Conservation (phyloP, 768 basidiomycete species). For the Pleurotus citrinopileatus region DNA sequence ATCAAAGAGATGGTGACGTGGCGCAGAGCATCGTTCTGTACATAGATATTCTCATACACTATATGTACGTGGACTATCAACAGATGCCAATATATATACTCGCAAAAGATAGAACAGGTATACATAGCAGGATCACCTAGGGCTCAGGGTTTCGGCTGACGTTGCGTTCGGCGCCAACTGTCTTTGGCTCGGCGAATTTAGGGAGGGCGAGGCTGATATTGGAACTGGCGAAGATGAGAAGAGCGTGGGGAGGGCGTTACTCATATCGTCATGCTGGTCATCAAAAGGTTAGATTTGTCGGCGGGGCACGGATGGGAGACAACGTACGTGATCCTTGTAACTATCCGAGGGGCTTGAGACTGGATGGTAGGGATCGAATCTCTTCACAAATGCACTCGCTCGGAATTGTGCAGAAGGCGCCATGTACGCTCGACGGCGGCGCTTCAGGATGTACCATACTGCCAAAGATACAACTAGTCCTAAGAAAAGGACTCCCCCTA, state of each 20-base stretch:
- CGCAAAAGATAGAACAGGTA: no score
- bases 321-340: background rate
- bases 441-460: slow-evolving; percentile 16
- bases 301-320: background rate
- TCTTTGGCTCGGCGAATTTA: no score
- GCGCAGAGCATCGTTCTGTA: no score
- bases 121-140: no score
- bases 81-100: no score
- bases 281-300: background rate
- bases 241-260: background rate
- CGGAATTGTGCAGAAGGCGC: background rate
- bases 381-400: background rate
- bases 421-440: slow-evolving; percentile 1
- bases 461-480: slow-evolving; percentile 15
- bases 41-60: no score
- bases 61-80: no score
- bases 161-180: background rate
- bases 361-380: background rate
- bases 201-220: no score
- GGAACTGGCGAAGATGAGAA: no score
- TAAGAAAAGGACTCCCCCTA: slow-evolving; percentile 21
- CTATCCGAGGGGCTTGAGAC: background rate
- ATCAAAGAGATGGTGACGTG: no score
- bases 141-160: no score
- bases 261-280: background rate